phyloP scores from a whole-genome alignment of 1,139 yeast species.

The Taiozyma sp. region DNA sequence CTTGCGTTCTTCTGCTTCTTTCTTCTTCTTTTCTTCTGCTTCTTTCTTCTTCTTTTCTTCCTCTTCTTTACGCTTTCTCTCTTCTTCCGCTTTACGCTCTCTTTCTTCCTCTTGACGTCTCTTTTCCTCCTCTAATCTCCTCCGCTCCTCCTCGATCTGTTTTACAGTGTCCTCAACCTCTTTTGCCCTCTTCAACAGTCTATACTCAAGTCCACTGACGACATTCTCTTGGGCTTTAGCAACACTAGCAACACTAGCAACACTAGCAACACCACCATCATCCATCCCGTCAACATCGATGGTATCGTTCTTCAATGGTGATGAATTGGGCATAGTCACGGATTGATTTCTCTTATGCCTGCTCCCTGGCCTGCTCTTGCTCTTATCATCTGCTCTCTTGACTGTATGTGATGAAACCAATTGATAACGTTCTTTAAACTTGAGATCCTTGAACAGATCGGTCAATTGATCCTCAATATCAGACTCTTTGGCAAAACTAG shows the following conservation, averaged over 20 bases:
- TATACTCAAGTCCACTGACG: slow-evolving; percentile 9
- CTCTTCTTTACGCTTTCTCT: slow-evolving; percentile 16
- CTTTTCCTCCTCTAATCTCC: slow-evolving; percentile 19
- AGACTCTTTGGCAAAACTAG: not conserved
- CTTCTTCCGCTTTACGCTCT: slow-evolving; percentile 19
- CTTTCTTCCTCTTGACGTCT: slow-evolving; percentile 20
- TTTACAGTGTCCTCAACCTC: slow-evolving; percentile 19
- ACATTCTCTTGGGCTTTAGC: slow-evolving; percentile 5
- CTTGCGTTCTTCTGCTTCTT: slow-evolving; percentile 9
- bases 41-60: slow-evolving; percentile 21
- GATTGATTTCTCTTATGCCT: not conserved
- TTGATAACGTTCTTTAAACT: slow-evolving; percentile 19
- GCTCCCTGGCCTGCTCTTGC: slow-evolving; percentile 2
- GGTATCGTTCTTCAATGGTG: not conserved
- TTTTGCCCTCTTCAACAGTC: slow-evolving; percentile 16
- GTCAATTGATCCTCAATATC: slow-evolving; percentile 12
- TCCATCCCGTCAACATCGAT: not conserved
- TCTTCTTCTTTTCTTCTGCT: slow-evolving; percentile 16
- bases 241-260: not conserved
- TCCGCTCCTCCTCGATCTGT: slow-evolving; percentile 21
- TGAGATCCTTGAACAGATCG: slow-evolving; percentile 18
- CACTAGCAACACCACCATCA: not conserved
- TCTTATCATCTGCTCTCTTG: not conserved
- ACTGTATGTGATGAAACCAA: slow-evolving; percentile 5
- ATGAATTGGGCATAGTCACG: not conserved